These are phyloP conservation scores for Lupinus albus DNA, from an alignment of 306 rosid species.

Conservation along the genomic window DNA sequence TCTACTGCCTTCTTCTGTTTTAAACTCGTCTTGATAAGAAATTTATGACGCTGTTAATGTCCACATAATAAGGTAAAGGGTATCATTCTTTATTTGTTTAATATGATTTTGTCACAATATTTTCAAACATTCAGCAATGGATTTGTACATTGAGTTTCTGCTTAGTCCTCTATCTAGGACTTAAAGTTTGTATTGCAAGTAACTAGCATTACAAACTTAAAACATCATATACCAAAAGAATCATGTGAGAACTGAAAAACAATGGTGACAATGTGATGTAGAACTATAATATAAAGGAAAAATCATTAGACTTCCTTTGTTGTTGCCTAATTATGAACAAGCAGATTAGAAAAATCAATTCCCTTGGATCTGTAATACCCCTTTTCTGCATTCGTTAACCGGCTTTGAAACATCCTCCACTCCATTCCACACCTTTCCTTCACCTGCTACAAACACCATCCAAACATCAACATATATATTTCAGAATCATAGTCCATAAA, in stretches of 20 bases:
- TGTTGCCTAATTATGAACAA: slow-evolving; percentile 47
- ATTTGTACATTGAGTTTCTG: slow-evolving; percentile 16
- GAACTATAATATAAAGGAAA: no score
- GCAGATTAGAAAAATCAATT: slow-evolving; percentile 49
- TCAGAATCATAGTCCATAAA: background rate
- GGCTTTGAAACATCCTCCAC: slow-evolving; percentile 89
- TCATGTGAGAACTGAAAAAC: slow-evolving; percentile 36
- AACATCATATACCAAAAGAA: background rate
- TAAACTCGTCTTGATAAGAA: background rate
- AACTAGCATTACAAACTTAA: slow-evolving; percentile 34
- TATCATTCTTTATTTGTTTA: slow-evolving; percentile 8
- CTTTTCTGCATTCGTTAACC: slow-evolving; percentile 75
- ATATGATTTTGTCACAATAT: background rate
- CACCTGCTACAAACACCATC: slow-evolving; percentile 58
- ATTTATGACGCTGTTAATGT: background rate
- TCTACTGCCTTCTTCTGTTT: background rate
- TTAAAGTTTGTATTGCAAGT: slow-evolving; percentile 24
- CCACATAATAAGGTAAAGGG: background rate
- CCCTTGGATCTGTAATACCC: slow-evolving; percentile 68
- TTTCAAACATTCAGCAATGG: background rate
- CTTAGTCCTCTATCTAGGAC: slow-evolving; percentile 23
- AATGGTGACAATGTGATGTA: background rate
- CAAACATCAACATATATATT: no score
- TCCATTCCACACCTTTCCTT: slow-evolving; percentile 94
- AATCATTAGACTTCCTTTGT: background rate